Evolutionary conservation across 2,329 filamentous ascomycete genomes (phyloP).

Genomic region (Aureobasidium zeae): DNA sequence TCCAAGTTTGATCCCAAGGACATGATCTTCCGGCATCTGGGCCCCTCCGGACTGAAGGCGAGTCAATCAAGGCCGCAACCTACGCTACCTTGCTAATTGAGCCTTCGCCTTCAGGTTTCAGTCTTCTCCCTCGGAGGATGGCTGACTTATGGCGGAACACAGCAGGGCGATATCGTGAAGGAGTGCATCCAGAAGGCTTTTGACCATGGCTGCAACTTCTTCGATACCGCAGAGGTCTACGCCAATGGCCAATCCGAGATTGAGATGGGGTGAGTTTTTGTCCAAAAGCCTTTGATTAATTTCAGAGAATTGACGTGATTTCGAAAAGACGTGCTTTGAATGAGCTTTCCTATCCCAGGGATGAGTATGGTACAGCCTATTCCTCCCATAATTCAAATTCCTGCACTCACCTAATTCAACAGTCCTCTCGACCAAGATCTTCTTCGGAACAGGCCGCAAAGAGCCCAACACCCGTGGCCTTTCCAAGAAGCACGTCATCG

Average conservation of each 20-base stretch:
- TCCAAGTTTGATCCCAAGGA: conserved; percentile 43
- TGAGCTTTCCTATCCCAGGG: conserved; percentile 40
- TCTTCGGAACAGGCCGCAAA: conserved; percentile 49
- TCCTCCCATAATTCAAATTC: conserved; percentile 20
- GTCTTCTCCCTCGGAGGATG: conserved; percentile 35
- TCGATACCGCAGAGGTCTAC: conserved; percentile 45
- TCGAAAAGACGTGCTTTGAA: conserved; percentile 34
- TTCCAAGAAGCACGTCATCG: conserved; percentile 43
- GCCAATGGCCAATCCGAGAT: conserved; percentile 53
- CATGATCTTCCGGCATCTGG: conserved; percentile 39
- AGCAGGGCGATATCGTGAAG: conserved; percentile 42
- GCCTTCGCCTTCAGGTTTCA: too few relatives aligned
- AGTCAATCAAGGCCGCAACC: too few relatives aligned
- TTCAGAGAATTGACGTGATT: too few relatives aligned
- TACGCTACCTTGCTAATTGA: too few relatives aligned
- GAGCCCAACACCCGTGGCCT: conserved; percentile 48
- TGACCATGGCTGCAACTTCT: conserved; percentile 43
- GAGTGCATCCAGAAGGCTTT: conserved; percentile 43
- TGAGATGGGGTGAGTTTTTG: conserved; percentile 42
- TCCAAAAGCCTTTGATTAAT: not conserved
- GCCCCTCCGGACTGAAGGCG: conserved; percentile 42
- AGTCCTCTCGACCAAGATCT: conserved; percentile 34
- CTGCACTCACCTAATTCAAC: too few relatives aligned
- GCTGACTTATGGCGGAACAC: conserved; percentile 40
- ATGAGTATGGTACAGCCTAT: conserved; percentile 40